These are phyloP conservation scores for Dioscorea cayenensis DNA, from an alignment of 116 monocot genomes.

Conservation along the genomic window DNA sequence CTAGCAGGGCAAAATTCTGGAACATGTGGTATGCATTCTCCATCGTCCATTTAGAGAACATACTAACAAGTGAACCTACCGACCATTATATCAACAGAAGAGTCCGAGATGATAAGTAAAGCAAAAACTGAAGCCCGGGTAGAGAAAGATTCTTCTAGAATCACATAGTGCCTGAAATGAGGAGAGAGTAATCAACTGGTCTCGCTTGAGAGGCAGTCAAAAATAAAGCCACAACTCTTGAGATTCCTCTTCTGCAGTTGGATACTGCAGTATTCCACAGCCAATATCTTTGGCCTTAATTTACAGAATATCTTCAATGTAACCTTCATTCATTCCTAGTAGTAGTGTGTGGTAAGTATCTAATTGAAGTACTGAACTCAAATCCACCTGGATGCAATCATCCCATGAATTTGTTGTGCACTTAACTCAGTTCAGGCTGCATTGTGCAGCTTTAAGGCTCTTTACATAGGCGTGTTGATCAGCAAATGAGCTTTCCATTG, in stretches of 20 bases:
- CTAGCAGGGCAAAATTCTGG: neutral
- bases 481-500: slow-evolving; percentile 8
- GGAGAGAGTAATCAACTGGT: slow-evolving; percentile 31
- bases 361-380: slow-evolving; percentile 14
- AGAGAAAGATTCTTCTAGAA: slow-evolving; percentile 1
- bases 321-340: slow-evolving; percentile 4
- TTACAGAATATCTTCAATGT: slow-evolving; percentile 17
- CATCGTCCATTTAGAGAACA: slow-evolving; percentile 20
- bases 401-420: slow-evolving; percentile 25
- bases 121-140: slow-evolving; percentile 32
- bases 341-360: too few species aligned
- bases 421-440: too few species aligned
- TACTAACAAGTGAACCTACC: slow-evolving; percentile 21
- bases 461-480: slow-evolving; percentile 22
- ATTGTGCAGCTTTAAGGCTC: slow-evolving; percentile 22
- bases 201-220: slow-evolving; percentile 14
- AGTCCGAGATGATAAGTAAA: slow-evolving; percentile 17
- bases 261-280: slow-evolving; percentile 36
- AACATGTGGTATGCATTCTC: slow-evolving; percentile 20
- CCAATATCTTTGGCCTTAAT: slow-evolving; percentile 22
- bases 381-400: slow-evolving; percentile 12
- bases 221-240: slow-evolving; percentile 11
- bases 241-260: too few species aligned
- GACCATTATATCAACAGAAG: slow-evolving; percentile 12
- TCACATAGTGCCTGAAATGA: slow-evolving; percentile 22